These are phyloP conservation scores for Trichoderma brevicompactum DNA, from an alignment of 2,329 filamentous ascomycete species.

Conservation along the genomic window DNA sequence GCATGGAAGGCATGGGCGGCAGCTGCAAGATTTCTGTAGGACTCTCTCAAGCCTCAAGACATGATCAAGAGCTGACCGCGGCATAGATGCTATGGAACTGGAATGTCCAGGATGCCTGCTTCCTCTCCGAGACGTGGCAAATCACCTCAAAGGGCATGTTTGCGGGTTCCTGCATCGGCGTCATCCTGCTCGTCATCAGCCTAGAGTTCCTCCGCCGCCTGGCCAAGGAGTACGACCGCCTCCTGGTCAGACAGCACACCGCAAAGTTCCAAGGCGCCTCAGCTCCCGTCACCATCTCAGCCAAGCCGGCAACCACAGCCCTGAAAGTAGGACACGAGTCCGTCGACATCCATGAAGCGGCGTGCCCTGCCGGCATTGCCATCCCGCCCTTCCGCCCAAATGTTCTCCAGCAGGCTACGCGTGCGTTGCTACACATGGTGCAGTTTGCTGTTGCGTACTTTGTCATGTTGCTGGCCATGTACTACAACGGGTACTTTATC, in stretches of 20 bases:
- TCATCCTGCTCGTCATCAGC: conserved; percentile 71
- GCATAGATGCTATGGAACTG: conserved; percentile 79
- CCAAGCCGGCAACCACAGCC: conserved; percentile 4
- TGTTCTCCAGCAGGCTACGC: conserved; percentile 66
- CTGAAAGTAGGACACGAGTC: conserved; percentile 29
- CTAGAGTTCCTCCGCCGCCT: conserved; percentile 74
- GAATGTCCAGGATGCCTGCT: conserved; percentile 71
- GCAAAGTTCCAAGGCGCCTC: conserved; percentile 36
- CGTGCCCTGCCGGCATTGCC: conserved; percentile 21
- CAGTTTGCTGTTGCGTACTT: conserved; percentile 80
- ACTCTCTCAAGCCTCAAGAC: background rate
- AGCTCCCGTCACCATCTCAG: conserved; percentile 26
- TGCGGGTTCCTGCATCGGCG: conserved; percentile 78
- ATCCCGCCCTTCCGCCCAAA: conserved; percentile 58
- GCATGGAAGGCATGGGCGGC: conserved; percentile 38
- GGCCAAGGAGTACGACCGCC: conserved; percentile 73
- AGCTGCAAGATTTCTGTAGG: conserved; percentile 49
- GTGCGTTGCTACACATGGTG: conserved; percentile 69
- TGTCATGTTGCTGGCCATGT: conserved; percentile 72
- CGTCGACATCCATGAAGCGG: conserved; percentile 34
- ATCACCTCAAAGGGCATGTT: conserved; percentile 73
- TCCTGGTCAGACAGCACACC: conserved; percentile 60
- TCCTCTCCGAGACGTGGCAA: conserved; percentile 72
- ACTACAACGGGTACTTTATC: conserved; percentile 75
- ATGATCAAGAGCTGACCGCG: background rate